Conservation (phyloP, 345 rosid genomes). For the Noccaea caerulescens region DNA sequence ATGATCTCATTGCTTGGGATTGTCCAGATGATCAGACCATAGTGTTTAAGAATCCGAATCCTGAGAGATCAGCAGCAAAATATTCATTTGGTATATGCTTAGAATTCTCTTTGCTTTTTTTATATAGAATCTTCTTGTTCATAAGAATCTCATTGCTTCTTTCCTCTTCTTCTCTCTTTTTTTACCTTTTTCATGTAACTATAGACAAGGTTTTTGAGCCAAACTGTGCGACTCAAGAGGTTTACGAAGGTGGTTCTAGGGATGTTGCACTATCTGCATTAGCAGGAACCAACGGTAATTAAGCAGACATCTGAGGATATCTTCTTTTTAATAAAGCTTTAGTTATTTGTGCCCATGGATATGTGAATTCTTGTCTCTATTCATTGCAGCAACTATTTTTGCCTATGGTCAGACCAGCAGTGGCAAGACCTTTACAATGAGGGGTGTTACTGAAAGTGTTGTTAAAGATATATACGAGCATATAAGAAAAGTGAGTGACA, state of each 20-base stretch:
- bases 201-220: constrained; percentile 86
- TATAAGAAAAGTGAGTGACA: constrained; percentile 59
- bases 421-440: constrained; percentile 93
- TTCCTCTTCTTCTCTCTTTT: not conserved
- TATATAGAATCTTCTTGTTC: not conserved
- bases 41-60: constrained; percentile 65
- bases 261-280: constrained; percentile 88
- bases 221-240: constrained; percentile 60
- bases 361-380: not conserved
- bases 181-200: constrained; percentile 24
- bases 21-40: constrained; percentile 69
- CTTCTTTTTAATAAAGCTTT: not conserved
- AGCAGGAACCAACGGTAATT: constrained; percentile 83
- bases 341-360: not conserved
- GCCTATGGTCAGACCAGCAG: constrained; percentile 96
- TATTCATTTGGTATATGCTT: constrained; percentile 64
- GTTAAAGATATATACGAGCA: constrained; percentile 74
- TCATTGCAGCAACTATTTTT: constrained; percentile 80
- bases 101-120: not conserved
- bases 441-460: constrained; percentile 80
- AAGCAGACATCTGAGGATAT: constrained; percentile 11
- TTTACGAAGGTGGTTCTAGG: constrained; percentile 91
- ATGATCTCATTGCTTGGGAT: constrained; percentile 95
- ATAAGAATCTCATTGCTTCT: not conserved
- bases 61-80: constrained; percentile 52